Conservation (phyloP, 192 early-diverging fungal species). For the Diversispora epigaea region DNA sequence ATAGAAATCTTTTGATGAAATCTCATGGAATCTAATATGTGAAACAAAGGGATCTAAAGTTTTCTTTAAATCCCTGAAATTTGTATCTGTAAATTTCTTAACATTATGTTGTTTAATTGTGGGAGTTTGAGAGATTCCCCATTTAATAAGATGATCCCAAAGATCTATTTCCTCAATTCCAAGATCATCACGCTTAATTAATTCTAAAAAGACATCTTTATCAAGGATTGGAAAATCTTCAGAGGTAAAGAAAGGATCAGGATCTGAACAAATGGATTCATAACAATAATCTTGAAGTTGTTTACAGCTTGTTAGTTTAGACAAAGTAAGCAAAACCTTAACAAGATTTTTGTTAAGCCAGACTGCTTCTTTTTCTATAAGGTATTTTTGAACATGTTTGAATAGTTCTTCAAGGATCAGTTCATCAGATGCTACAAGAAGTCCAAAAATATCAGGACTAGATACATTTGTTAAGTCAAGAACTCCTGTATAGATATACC, state of each 20-base stretch:
- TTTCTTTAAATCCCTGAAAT: background rate
- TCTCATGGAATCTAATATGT: constrained; percentile 12
- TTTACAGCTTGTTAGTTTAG: background rate
- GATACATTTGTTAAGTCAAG: constrained; percentile 2
- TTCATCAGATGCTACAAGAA: constrained; percentile 24
- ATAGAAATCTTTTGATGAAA: background rate
- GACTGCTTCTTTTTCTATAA: background rate
- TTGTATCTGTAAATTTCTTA: background rate
- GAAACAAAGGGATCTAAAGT: constrained; percentile 5
- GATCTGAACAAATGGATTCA: constrained; percentile 13
- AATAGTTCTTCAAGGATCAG: constrained; percentile 15
- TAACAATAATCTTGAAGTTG: background rate
- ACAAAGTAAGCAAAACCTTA: background rate
- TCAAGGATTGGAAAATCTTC: constrained; percentile 6
- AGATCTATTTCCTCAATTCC: constrained; percentile 16
- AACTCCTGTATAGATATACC: constrained; percentile 13
- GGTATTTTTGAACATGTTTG: background rate
- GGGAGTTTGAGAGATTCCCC: constrained; percentile 5
- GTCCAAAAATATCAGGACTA: constrained; percentile 5
- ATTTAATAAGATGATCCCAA: constrained; percentile 19
- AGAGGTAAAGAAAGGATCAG: constrained; percentile 3
- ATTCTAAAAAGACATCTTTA: background rate
- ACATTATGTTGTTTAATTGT: background rate
- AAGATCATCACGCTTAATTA: constrained; percentile 8
- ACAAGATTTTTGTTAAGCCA: constrained; percentile 11